A percentile compares a stretch with the other conserved stretches of the same genome.
These are phyloP conservation scores for Paratinospora sagittata DNA, from an alignment of 164 flowering plant genomes.

Conservation along the genomic window DNA sequence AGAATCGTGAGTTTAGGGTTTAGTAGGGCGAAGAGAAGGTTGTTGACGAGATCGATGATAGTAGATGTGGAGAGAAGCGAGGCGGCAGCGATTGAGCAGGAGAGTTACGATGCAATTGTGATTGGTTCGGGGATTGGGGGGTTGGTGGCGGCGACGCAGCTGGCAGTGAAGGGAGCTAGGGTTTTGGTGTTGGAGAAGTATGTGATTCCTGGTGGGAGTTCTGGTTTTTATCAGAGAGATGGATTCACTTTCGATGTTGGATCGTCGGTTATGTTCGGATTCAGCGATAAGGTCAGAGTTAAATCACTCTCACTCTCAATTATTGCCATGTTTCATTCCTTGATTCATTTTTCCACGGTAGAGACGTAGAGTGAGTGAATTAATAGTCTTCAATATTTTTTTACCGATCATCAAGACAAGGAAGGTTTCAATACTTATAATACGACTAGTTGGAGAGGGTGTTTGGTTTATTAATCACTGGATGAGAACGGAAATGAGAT, in stretches of 20 bases:
- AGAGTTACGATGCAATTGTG: slow-evolving; percentile 82
- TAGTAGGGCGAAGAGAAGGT: not conserved
- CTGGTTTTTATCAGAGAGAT: slow-evolving; percentile 79
- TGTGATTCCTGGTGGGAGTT: slow-evolving; percentile 98
- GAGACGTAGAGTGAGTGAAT: too few relatives aligned
- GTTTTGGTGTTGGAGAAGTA: slow-evolving; percentile 96
- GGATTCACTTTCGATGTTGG: slow-evolving; percentile 96
- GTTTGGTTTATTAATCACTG: too few relatives aligned
- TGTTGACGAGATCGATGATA: slow-evolving; percentile 29
- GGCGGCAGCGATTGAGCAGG: slow-evolving; percentile 22
- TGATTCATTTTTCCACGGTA: too few relatives aligned
- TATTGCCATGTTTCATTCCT: too few relatives aligned
- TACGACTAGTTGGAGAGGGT: too few relatives aligned
- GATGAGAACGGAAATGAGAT: too few relatives aligned
- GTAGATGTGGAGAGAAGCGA: slow-evolving; percentile 34
- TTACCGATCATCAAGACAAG: too few relatives aligned
- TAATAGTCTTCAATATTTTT: too few relatives aligned
- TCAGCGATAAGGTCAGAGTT: slow-evolving; percentile 76
- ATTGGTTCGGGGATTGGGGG: slow-evolving; percentile 98
- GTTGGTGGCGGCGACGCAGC: slow-evolving; percentile 88
- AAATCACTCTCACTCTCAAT: not conserved
- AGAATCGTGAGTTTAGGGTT: not conserved
- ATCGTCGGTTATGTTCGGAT: slow-evolving; percentile 99
- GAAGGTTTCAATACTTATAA: too few relatives aligned
- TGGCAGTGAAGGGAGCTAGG: slow-evolving; percentile 88